These are phyloP conservation scores for Yarrowia porcina DNA, from an alignment of 805 yeast genomes.

Conservation along the genomic window DNA sequence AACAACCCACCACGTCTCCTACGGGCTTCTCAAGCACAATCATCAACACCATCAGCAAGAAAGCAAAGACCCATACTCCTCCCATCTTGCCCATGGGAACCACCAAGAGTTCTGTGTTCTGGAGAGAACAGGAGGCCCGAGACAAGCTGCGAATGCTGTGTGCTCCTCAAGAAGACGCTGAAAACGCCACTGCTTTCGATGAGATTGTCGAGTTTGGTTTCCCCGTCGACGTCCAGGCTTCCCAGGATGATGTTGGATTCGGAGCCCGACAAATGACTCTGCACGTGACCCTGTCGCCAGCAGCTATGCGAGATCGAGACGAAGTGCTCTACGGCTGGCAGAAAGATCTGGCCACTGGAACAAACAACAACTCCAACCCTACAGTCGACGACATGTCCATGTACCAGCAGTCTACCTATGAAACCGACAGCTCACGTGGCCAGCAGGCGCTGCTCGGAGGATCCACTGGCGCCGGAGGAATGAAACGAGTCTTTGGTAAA, in stretches of 20 bases:
- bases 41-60: slow-evolving; percentile 3
- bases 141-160: slow-evolving; percentile 17
- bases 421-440: slow-evolving; percentile 2
- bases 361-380: slow-evolving; percentile 5
- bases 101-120: slow-evolving; percentile 1
- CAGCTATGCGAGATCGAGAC: slow-evolving; percentile 34
- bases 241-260: neutral
- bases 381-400: slow-evolving; percentile 14
- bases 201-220: slow-evolving; percentile 34
- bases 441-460: neutral
- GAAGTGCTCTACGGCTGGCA: slow-evolving; percentile 36
- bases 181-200: slow-evolving; percentile 28
- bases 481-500: slow-evolving; percentile 23
- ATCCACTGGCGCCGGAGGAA: neutral
- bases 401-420: neutral
- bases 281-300: slow-evolving; percentile 34
- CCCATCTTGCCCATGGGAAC: slow-evolving; percentile 21
- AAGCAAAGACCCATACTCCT: neutral
- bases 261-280: slow-evolving; percentile 33
- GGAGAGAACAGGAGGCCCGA: slow-evolving; percentile 5
- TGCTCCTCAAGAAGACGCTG: neutral
- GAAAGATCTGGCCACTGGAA: slow-evolving; percentile 27
- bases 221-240: slow-evolving; percentile 27
- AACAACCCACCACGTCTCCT: neutral
- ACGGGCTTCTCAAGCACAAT: neutral